Base-by-base conservation (phyloP, 1,284 basidiomycete species). In the Neolentinus lepideus region DNA sequence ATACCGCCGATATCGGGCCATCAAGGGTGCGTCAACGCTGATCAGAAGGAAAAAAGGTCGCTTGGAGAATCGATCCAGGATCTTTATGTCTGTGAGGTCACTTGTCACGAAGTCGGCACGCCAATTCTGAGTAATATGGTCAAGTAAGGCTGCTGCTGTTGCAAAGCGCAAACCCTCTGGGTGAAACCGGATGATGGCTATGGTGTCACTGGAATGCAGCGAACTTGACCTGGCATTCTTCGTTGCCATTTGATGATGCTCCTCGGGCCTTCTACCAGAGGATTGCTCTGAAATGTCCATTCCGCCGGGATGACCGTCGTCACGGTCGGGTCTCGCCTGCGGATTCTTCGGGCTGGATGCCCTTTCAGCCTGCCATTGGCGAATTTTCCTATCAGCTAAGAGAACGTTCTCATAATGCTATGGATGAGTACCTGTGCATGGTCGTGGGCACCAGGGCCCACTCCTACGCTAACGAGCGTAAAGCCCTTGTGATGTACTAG, bases 1-100 rank as follows among this genome's bases (percentile, higher is more conserved):
- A 27, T 73, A 73, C 51, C 85, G 77, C 54, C 71, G 69, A 64
- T 76, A 89, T 29, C 87, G 77, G 52, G 74, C 69, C 25, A 85
- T 67, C 24, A 96, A 64, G 0, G 95, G 94, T 0, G 91, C 95
- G 58, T 98, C 92, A n/a, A 96, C 79, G 50, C 76, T 81, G 36
- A 98, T 74, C 29, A 98, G 79, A 64, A 98, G 73, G 67, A 98
- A 94, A 68, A 94, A 98, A 0, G 96, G 96, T 9, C 97, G 78
- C 66, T 88, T 94, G 36, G 85, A 69, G 65, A 98, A 98, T 48
- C 78, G 72, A 56, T 78, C 77, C 43, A 95, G 76, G 16, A 84
- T 64, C n/a, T 83, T 76, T 27, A 71, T 71, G 0, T 80, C 83
- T 51, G 68, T 66, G 21, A 98, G 69, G 64, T 92, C 89, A 4